Evolutionary conservation across 2,329 filamentous ascomycete genomes (phyloP).

Genomic region (Alternaria metachromatica): DNA sequence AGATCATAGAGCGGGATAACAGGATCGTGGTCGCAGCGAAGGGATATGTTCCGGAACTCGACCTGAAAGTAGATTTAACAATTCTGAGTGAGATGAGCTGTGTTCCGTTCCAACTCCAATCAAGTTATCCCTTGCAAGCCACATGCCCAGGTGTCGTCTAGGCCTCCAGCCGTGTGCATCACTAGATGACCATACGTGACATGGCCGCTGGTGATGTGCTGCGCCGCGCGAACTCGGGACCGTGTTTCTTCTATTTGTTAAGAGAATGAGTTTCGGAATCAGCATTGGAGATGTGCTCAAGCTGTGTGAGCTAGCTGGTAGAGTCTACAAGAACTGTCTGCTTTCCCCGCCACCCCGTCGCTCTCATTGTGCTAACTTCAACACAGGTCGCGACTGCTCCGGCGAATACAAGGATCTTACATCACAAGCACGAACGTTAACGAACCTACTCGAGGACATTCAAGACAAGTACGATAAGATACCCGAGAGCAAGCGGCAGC

Average conservation of each 20-base stretch:
- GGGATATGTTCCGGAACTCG: not conserved
- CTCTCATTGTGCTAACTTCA: not conserved
- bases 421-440: slow-evolving; percentile 32
- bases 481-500: slow-evolving; percentile 22
- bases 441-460: slow-evolving; percentile 37
- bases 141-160: not conserved
- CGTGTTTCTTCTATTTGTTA: not conserved
- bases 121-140: not conserved
- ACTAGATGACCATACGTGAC: not conserved
- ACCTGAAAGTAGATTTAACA: not conserved
- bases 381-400: slow-evolving; percentile 37
- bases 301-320: slow-evolving; percentile 31
- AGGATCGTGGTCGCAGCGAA: not conserved
- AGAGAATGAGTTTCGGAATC: slow-evolving; percentile 35
- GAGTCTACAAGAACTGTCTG: slow-evolving; percentile 37
- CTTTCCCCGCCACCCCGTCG: not conserved
- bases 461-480: slow-evolving; percentile 38
- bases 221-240: not conserved
- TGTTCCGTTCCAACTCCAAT: slow-evolving; percentile 7
- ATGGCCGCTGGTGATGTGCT: not conserved
- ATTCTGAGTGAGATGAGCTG: not conserved
- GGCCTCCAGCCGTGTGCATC: not conserved
- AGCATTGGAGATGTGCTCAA: slow-evolving; percentile 36
- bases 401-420: slow-evolving; percentile 40
- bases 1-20: not conserved